phyloP scores from a whole-genome alignment of 2,329 filamentous ascomycete species.

The Aspergillus carbonarius region DNA sequence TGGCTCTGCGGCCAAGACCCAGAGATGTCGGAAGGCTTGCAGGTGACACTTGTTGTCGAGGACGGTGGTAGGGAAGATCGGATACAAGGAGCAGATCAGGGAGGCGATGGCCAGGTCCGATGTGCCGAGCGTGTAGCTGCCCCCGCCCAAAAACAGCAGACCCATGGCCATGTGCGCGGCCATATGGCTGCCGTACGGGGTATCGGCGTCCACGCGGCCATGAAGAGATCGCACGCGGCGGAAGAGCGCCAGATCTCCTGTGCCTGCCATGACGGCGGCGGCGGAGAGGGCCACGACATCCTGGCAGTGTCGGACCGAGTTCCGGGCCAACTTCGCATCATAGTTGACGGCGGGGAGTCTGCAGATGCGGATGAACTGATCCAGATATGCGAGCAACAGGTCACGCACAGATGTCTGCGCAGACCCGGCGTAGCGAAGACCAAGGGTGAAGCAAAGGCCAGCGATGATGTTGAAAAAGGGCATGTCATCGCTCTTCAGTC shows the following conservation, averaged over 20 bases:
- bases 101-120: constrained; percentile 83
- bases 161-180: constrained; percentile 91
- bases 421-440: constrained; percentile 72
- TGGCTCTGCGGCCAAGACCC: constrained; percentile 89
- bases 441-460: constrained; percentile 78
- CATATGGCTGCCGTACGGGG: constrained; percentile 89
- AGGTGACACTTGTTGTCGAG: constrained; percentile 93
- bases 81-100: constrained; percentile 88
- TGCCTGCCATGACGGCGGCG: constrained; percentile 92
- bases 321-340: constrained; percentile 78
- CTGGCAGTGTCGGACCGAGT: constrained; percentile 86
- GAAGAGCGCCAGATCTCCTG: constrained; percentile 82
- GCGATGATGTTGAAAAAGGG: constrained; percentile 91
- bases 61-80: constrained; percentile 82
- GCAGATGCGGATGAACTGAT: constrained; percentile 79
- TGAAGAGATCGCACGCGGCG: constrained; percentile 84
- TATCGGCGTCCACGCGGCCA: constrained; percentile 78
- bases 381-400: constrained; percentile 77
- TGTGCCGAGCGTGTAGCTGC: constrained; percentile 87
- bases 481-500: constrained; percentile 76
- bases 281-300: constrained; percentile 79
- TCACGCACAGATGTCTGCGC: constrained; percentile 71
- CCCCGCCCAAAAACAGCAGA: constrained; percentile 85
- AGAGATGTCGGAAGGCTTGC: constrained; percentile 95
- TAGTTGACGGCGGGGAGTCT: constrained; percentile 65